These are phyloP conservation scores for Saxophila tyrrhenica DNA, from an alignment of 495 filamentous ascomycete genomes.

Conservation along the genomic window DNA sequence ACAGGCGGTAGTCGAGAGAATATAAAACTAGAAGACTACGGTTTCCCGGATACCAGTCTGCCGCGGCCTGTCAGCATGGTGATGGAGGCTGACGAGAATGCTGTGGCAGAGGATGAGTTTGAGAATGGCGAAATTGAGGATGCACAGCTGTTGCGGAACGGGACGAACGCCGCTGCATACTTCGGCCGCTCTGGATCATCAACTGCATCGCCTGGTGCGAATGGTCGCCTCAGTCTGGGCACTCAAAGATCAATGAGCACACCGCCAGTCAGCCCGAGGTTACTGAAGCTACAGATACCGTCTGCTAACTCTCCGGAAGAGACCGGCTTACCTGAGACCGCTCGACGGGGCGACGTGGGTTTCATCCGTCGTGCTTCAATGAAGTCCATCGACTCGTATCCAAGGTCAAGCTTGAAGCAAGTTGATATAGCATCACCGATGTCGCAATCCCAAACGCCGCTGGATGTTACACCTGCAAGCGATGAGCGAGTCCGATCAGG, in stretches of 20 bases:
- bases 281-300: conserved; percentile 6
- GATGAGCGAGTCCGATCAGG: not conserved
- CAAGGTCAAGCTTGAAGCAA: conserved; percentile 15
- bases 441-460: conserved; percentile 1
- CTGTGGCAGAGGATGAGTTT: not conserved
- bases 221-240: not conserved
- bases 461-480: not conserved
- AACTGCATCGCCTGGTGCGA: not conserved
- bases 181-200: not conserved
- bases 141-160: not conserved
- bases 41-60: not conserved
- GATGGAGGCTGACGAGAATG: not conserved
- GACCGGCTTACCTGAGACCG: not conserved
- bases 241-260: not conserved
- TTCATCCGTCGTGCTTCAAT: conserved; percentile 19
- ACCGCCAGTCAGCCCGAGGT: conserved; percentile 2
- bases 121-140: not conserved
- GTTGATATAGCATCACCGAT: conserved; percentile 1
- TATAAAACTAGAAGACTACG: not conserved
- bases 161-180: not conserved
- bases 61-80: not conserved
- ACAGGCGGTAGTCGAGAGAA: not conserved
- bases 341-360: not conserved
- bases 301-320: not conserved
- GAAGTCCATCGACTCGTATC: conserved; percentile 20